A percentile compares a stretch with the other conserved stretches of the same genome.
These are phyloP conservation scores for Colletotrichum sp. DNA, from an alignment of 2,329 filamentous ascomycete species.

Conservation along the genomic window DNA sequence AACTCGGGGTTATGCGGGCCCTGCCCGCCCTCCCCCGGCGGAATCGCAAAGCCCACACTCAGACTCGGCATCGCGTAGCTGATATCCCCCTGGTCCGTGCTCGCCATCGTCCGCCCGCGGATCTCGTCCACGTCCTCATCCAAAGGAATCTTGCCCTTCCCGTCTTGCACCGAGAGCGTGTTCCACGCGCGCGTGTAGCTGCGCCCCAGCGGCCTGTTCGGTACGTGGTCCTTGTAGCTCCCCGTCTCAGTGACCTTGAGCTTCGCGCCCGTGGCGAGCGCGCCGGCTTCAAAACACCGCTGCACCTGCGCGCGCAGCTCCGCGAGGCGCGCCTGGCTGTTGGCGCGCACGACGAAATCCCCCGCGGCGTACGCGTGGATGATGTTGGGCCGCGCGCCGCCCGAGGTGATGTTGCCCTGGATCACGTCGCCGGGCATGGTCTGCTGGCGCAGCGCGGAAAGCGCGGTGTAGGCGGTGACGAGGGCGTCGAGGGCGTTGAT, in stretches of 20 bases:
- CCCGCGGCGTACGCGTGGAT: slow-evolving; percentile 57
- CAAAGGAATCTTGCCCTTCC: slow-evolving; percentile 30
- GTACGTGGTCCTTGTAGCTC: slow-evolving; percentile 60
- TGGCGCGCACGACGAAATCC: slow-evolving; percentile 31
- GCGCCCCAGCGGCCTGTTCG: slow-evolving; percentile 52
- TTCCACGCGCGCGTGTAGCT: slow-evolving; percentile 53
- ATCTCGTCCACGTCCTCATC: slow-evolving; percentile 46
- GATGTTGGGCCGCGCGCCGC: slow-evolving; percentile 59
- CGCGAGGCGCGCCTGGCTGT: slow-evolving; percentile 34
- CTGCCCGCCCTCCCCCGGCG: slow-evolving; percentile 32
- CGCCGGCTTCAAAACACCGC: slow-evolving; percentile 45
- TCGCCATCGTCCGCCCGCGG: slow-evolving; percentile 51
- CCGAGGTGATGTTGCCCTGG: slow-evolving; percentile 57
- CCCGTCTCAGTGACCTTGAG: slow-evolving; percentile 46
- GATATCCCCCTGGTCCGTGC: slow-evolving; percentile 65
- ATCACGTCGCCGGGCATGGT: slow-evolving; percentile 55
- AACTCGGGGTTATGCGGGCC: slow-evolving; percentile 28
- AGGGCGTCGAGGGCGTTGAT: slow-evolving; percentile 65
- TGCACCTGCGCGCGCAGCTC: slow-evolving; percentile 46
- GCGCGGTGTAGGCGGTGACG: slow-evolving; percentile 50
- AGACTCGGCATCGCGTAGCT: slow-evolving; percentile 63
- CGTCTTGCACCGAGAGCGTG: slow-evolving; percentile 28
- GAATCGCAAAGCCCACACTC: slow-evolving; percentile 56
- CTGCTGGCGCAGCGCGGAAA: slow-evolving; percentile 62
- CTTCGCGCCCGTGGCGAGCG: slow-evolving; percentile 49